These are phyloP conservation scores for Mucor piriformis DNA, from an alignment of 371 early-diverging fungal species.

Conservation along the genomic window DNA sequence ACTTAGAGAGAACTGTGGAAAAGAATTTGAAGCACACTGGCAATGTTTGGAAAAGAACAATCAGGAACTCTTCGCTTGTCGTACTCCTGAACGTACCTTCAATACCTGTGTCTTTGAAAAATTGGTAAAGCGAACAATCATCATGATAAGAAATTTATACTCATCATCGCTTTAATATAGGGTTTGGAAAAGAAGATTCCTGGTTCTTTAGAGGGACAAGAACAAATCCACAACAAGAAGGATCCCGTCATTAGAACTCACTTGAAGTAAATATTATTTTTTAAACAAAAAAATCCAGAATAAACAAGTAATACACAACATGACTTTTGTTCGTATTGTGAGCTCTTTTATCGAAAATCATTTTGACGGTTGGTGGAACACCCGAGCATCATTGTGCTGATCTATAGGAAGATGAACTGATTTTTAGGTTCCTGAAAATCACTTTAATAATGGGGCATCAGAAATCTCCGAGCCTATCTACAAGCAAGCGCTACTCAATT, in stretches of 20 bases:
- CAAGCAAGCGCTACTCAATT: too few species aligned
- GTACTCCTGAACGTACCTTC: slow-evolving; percentile 78
- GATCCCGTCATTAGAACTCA: slow-evolving; percentile 66
- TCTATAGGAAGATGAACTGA: too few species aligned
- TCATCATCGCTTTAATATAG: slow-evolving; percentile 38
- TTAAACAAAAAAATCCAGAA: not conserved
- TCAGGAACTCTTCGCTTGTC: slow-evolving; percentile 83
- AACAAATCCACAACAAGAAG: slow-evolving; percentile 74
- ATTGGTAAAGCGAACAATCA: slow-evolving; percentile 63
- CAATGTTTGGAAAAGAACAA: slow-evolving; percentile 91
- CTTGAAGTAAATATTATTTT: slow-evolving; percentile 35
- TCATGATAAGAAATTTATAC: not conserved
- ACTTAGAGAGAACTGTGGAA: slow-evolving; percentile 88
- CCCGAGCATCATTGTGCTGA: too few species aligned
- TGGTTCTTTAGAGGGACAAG: slow-evolving; percentile 69
- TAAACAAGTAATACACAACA: too few species aligned
- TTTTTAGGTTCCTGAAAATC: too few species aligned
- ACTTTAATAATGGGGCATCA: too few species aligned
- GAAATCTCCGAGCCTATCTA: too few species aligned
- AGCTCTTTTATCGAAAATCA: too few species aligned
- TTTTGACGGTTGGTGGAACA: not conserved
- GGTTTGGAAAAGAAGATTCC: slow-evolving; percentile 82
- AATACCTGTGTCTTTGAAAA: slow-evolving; percentile 92
- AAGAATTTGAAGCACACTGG: slow-evolving; percentile 90
- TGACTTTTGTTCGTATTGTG: too few species aligned